Evolutionary conservation across 306 rosid genomes (phyloP), one percentile per base, ranked within the genome.

Genomic region (Arachis hypogaea): DNA sequence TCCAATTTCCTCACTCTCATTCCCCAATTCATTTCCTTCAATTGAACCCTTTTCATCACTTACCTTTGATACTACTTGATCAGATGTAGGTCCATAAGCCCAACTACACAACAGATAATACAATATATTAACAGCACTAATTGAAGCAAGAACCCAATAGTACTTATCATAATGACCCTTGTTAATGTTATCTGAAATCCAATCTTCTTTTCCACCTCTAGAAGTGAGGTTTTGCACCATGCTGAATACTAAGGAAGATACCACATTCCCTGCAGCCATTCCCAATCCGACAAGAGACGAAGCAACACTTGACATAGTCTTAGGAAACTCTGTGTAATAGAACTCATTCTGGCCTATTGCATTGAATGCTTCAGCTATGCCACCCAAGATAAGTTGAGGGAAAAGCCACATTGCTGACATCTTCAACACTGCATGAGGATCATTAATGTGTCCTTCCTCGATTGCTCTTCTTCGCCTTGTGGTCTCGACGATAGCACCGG

Each of bases 381-480:
- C 96, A 8, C 5, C 55, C 59, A 88, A 59, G 82, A 58, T 61
- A 61, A 82, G 78, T 30, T 84, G 89, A 38, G 91, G 90, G 5
- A 88, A 42, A 58, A 90, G 89, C 96, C 96, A 90, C 49, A 76
- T n/a, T 1, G 86, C 88, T 41, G 96, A 90, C 93, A 90, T 90
- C 4, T 59, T 51, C 72, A 86, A 73, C 18, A 86, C 86, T 11
- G 83, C 88, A 1, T 77, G 5, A 2, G 50, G 3, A 45, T 85
- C 49, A 28, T 79, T 42, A 5, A 55, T 4, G 30, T 74, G 28
- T 5, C 94, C 89, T 22, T 74, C 82, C 0, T 3, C 14, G 9
- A 82, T 83, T 5, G 89, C 90, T 68, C 57, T 81, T 11, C 69
- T 64, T 30, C 84, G 75, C 78, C 96, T 69, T 0, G 56, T 45